Evolutionary conservation across 441 rosid species (phyloP).

Genomic region (Geranium incanum): DNA sequence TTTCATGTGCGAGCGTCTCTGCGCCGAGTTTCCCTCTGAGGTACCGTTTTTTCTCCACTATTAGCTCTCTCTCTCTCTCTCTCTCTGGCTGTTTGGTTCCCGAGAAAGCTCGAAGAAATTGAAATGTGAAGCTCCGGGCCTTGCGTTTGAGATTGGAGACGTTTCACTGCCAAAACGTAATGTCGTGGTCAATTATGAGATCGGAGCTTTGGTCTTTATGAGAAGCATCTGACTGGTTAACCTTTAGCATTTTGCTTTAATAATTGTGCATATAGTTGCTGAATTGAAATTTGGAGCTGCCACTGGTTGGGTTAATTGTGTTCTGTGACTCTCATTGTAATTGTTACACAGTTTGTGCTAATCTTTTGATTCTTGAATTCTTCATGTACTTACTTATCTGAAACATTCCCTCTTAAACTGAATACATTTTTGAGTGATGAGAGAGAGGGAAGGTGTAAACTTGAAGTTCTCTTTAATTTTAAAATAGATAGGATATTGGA

Average conservation of each 20-base stretch:
- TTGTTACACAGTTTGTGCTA: neutral
- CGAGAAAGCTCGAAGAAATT: neutral
- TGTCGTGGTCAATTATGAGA: neutral
- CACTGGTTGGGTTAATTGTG: neutral
- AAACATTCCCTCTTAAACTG: neutral
- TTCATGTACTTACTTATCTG: neutral
- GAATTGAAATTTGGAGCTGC: neutral
- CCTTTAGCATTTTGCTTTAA: neutral
- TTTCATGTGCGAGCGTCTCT: conserved; percentile 93
- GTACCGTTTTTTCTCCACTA: conserved; percentile 25
- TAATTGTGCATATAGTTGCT: neutral
- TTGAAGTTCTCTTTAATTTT: neutral
- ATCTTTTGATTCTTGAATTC: neutral
- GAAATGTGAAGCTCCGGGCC: neutral
- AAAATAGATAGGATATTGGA: neutral
- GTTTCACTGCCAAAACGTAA: neutral
- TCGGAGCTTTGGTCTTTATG: neutral
- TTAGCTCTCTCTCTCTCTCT: neutral
- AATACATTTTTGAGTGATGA: neutral
- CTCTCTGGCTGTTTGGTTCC: neutral
- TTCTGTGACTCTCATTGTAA: neutral
- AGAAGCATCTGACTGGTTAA: neutral
- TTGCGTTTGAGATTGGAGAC: neutral
- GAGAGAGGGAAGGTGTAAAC: neutral
- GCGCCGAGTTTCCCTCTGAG: conserved; percentile 94